A percentile compares a stretch with the other conserved stretches of the same genome.
Conservation (phyloP, 148 eudicot genomes). For the Mesembryanthemum crystallinum region DNA sequence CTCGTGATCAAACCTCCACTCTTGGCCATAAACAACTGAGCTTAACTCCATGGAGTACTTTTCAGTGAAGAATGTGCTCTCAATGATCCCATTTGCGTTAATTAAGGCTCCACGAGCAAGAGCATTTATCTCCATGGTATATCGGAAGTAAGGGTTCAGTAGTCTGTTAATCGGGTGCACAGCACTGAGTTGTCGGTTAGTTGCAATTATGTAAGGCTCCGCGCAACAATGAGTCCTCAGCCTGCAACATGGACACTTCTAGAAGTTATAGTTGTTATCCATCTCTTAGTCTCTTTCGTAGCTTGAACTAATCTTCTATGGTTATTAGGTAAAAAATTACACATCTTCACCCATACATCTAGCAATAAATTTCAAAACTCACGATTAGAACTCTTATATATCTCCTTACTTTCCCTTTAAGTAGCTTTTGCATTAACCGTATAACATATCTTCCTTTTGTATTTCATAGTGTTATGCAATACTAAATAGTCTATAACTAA, state of each 20-base stretch:
- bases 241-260: slow-evolving; percentile 19
- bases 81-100: slow-evolving; percentile 26
- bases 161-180: slow-evolving; percentile 71
- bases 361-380: too few relatives aligned
- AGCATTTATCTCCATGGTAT: slow-evolving; percentile 70
- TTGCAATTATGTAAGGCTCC: slow-evolving; percentile 74
- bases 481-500: not conserved
- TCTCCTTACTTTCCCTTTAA: too few relatives aligned
- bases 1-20: slow-evolving; percentile 63
- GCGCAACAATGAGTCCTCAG: slow-evolving; percentile 55
- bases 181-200: slow-evolving; percentile 60
- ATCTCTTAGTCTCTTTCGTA: too few relatives aligned
- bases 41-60: slow-evolving; percentile 39
- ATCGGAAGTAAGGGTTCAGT: slow-evolving; percentile 69
- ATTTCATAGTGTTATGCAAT: not conserved
- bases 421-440: too few relatives aligned
- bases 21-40: slow-evolving; percentile 49
- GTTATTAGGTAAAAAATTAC: too few relatives aligned
- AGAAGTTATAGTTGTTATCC: too few relatives aligned
- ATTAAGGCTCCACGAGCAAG: slow-evolving; percentile 34
- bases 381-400: too few relatives aligned
- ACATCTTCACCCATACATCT: too few relatives aligned
- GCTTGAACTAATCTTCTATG: too few relatives aligned
- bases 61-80: slow-evolving; percentile 17
- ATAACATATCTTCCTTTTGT: not conserved